phyloP scores from a whole-genome alignment of 2,329 filamentous ascomycete species.

The Aspergillus sp. region DNA sequence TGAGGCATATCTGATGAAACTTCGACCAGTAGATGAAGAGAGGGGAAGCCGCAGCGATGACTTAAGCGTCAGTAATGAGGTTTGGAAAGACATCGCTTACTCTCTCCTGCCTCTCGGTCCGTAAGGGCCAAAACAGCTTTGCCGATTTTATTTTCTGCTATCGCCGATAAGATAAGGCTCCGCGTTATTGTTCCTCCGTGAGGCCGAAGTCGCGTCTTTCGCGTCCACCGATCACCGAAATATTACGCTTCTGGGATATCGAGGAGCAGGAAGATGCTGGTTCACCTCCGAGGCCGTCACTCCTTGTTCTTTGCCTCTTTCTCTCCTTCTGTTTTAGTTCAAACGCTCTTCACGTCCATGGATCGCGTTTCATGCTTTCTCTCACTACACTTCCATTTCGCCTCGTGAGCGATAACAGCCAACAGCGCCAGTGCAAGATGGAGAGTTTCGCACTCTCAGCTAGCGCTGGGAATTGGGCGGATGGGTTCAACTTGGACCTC shows the following conservation, averaged over 20 bases:
- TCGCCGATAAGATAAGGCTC: conserved; percentile 28
- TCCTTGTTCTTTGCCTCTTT: conserved; percentile 17
- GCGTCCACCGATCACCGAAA: conserved; percentile 15
- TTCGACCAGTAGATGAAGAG: conserved; percentile 19
- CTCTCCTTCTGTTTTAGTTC: neutral
- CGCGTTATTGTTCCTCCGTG: conserved; percentile 13
- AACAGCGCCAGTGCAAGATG: neutral
- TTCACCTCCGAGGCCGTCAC: neutral
- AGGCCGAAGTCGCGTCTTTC: conserved; percentile 1
- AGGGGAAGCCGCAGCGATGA: conserved; percentile 21
- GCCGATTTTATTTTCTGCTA: conserved; percentile 9
- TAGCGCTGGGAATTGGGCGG: neutral
- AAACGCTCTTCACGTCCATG: neutral
- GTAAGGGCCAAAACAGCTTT: neutral
- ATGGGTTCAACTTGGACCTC: neutral
- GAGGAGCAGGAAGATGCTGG: neutral
- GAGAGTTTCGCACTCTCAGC: conserved; percentile 2
- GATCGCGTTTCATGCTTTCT: neutral
- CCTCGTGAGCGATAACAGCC: neutral
- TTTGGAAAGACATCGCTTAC: conserved; percentile 9
- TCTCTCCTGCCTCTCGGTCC: neutral
- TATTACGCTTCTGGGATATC: conserved; percentile 20
- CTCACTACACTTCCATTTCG: neutral
- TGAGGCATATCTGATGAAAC: conserved; percentile 53
- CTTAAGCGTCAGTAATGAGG: neutral